Evolutionary conservation across 768 basidiomycete species (phyloP), one percentile per base, ranked within the genome.

Genomic region (Leccinum sublutescens): DNA sequence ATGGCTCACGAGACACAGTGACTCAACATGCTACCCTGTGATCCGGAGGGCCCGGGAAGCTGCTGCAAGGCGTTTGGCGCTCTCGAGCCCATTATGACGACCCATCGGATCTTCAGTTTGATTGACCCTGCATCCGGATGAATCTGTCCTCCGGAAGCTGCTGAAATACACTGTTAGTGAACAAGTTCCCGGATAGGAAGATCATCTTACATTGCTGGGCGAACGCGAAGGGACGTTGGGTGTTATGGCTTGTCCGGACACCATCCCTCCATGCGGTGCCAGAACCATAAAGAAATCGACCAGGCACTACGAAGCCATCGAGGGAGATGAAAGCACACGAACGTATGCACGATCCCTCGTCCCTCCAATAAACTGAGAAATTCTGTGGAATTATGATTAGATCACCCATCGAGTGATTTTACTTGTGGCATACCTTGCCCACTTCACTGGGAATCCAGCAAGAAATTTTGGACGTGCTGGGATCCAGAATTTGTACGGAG

Each of bases 381-480:
- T 62, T 69, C 87, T 89, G 62, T 36, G 27, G 55, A 19, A 57
- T 23, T 15, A 27, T 25, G 50, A 47, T 66, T 40, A 62, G 55
- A 54, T 25, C n/a, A 23, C 3, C 33, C 62, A 21, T 21, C 45
- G 14, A 10, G 4, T 33, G 36, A 4, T 6, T 3, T 14, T 15
- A 10, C 11, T 23, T 17, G 47, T 74, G 5, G 33, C 58, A 3
- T 59, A 85, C 86, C 77, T 85, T 79, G 25, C 85, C 86, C 25
- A 75, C 75, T 52, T 82, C 78, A 57, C 87, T 81, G 7, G 85
- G 82, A 63, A 90, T 83, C 86, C 86, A 89, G 66, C 89, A 89
- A 0, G 83, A 83, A 8, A 86, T 79, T 9, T 75, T 76, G 59
- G 81, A 69, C 5, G 70, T 63, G 5, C 72, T 71, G 5, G 67